Evolutionary conservation across 805 yeast species (phyloP), one percentile per base, ranked within the genome.

Genomic region (Ogataea parapolymorpha): DNA sequence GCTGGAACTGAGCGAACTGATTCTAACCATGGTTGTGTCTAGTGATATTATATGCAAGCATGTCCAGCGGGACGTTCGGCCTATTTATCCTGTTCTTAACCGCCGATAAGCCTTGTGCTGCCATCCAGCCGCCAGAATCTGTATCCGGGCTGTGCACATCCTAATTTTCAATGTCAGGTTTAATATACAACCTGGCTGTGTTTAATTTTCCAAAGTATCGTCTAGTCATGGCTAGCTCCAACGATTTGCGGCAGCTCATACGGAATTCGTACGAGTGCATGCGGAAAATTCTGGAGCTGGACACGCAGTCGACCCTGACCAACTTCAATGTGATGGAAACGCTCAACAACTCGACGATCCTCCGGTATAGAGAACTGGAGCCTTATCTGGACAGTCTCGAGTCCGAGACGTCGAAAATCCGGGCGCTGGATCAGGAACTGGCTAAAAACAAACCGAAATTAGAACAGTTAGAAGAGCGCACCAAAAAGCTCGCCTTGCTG

Each of bases 321-420:
- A 66, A 77, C 45, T 60, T 80, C 51, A 74, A 71, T 48, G 57
- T 75, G 11, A 48, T 79, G 24, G 76, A 75, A 41, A 75, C 77
- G 47, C 58, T 77, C 42, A 80, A 80, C 53, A 79, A 82, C n/a
- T 68, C 75, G 39, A 75, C 79, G 34, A 72, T 80, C 0, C 59
- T 78, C 46, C 74, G 74, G 50, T 77, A 74, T 38, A 67, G 69
- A 35, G 64, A 61, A 24, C 57, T 77, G 24, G 82, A 75, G 32
- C 61, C 58, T 4, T 72, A 73, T 41, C 46, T 62, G 26, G 58
- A 59, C 41, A 41, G 48, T 45, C 45, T 45, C 16, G 46, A 43
- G 32, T 27, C 28, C 30, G 57, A 53, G 27, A 47, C 55, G 24
- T 39, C 23, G 3, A 37, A 27, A 3, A 32, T 51, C 9, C 40